Percentiles rank a stretch among this genome's conserved stretches.
phyloP scores from a whole-genome alignment of 108 stramenopile genomes.

The Skeletonema costatum region DNA sequence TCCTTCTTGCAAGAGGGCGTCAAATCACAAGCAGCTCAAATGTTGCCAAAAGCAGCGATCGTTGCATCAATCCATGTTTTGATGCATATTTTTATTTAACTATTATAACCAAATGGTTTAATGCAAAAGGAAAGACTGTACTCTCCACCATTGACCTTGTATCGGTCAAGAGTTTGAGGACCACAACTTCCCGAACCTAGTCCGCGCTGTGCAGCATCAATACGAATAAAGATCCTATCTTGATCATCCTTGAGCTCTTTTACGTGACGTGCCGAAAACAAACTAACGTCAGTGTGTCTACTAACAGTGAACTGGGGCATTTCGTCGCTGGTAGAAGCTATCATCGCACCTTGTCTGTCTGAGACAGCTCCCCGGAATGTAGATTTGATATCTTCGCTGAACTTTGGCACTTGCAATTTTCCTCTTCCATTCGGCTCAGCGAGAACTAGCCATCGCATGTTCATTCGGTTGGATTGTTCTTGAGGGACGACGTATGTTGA shows the following conservation, averaged over 20 bases:
- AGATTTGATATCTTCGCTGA: background rate
- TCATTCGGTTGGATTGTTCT: constrained; percentile 35
- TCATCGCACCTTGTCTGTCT: constrained; percentile 18
- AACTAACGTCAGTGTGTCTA: constrained; percentile 10
- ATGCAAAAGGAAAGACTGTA: constrained; percentile 19
- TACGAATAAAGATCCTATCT: constrained; percentile 21
- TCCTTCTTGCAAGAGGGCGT: background rate
- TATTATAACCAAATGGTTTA: constrained; percentile 8
- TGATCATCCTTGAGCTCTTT: constrained; percentile 16
- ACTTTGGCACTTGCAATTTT: background rate
- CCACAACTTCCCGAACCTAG: constrained; percentile 43
- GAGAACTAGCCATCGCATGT: constrained; percentile 40
- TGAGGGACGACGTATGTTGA: constrained; percentile 41
- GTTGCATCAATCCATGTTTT: background rate
- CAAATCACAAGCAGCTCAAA: background rate
- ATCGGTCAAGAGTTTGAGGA: constrained; percentile 35
- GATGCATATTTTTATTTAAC: background rate
- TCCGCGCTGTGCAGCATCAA: constrained; percentile 44
- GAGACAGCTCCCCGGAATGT: background rate
- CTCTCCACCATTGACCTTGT: constrained; percentile 26
- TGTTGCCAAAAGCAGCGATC: background rate
- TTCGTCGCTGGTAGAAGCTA: constrained; percentile 1
- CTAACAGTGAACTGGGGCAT: constrained; percentile 20
- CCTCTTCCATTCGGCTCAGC: background rate
- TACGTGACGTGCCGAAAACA: constrained; percentile 24